Evolutionary conservation across 169 alveolate species (phyloP), one percentile per base, ranked within the genome.

Genomic region (Cryptosporidium viatorum): DNA sequence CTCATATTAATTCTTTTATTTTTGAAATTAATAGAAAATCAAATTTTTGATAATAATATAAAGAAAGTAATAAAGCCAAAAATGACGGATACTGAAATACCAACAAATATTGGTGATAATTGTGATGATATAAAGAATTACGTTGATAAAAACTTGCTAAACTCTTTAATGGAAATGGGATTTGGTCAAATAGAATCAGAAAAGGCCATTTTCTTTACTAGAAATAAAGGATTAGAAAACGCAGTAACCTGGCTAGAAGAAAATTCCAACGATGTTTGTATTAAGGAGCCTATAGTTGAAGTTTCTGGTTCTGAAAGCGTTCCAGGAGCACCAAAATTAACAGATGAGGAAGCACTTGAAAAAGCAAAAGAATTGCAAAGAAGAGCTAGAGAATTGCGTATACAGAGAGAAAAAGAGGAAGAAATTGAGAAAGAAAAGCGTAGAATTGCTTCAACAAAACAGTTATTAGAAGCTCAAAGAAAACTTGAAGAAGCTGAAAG

Each of bases 401-500:
- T 84, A 0, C 85, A 89, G 51, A 50, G 91, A 73, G 94, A 92
- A 65, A 92, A 87, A 62, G 92, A 89, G 39, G 94, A 89, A 51
- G 94, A 92, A 14, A 84, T 92, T 23, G 94, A 92, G 58, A 85
- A 86, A 37, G 94, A 92, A 68, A 85, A 74, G 26, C 70, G 74
- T 43, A 65, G 94, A 29, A 69, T 92, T 26, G 91, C 89, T 31
- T 87, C 86, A 41, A 69, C 94, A 9, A 89, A 89, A 67, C 92
- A 86, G 55, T 50, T 92, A 55, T 85, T 85, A n/a, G 94, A 92
- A 84, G 93, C 91, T 50, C 87, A 85, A 39, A 84, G 92, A 41
- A 86, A 87, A 37, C 69, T 92, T 71, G 94, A 92, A 31, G 94
- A 92, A 58, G 91, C 91, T 21, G 85, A 86, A 26, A 45, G 94